Evolutionary conservation across 257 asterid genomes (phyloP).

Genomic region (Salvia splendens): DNA sequence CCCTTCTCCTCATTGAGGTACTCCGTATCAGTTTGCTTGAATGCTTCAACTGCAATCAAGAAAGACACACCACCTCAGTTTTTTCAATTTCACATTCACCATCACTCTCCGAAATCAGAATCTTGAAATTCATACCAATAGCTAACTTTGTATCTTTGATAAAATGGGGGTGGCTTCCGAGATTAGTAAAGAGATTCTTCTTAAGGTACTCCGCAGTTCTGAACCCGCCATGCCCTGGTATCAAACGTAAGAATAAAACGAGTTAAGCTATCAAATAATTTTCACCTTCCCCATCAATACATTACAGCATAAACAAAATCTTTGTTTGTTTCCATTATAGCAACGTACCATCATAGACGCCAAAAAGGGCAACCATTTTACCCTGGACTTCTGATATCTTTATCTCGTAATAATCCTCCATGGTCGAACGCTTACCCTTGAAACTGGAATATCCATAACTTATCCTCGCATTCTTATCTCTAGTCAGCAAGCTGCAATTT

Average conservation of each 20-base stretch:
- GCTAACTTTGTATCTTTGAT: slow-evolving; percentile 68
- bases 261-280: neutral
- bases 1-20: slow-evolving; percentile 69
- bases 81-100: neutral
- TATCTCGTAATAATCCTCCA: slow-evolving; percentile 84
- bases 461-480: slow-evolving; percentile 50
- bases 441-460: slow-evolving; percentile 79
- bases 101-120: neutral
- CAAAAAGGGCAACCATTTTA: slow-evolving; percentile 77
- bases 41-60: slow-evolving; percentile 65
- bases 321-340: neutral
- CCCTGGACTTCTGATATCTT: slow-evolving; percentile 72
- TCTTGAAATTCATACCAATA: slow-evolving; percentile 51
- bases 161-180: slow-evolving; percentile 69
- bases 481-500: slow-evolving; percentile 49
- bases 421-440: slow-evolving; percentile 74
- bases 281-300: neutral
- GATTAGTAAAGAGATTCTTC: slow-evolving; percentile 69
- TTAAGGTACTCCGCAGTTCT: slow-evolving; percentile 78
- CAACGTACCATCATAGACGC: slow-evolving; percentile 66
- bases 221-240: slow-evolving; percentile 79
- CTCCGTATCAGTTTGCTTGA: slow-evolving; percentile 64
- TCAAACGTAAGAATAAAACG: slow-evolving; percentile 7
- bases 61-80: slow-evolving; percentile 13
- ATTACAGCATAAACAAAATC: neutral